phyloP scores from a whole-genome alignment of 2,329 filamentous ascomycete genomes.

The Knufia petricola region DNA sequence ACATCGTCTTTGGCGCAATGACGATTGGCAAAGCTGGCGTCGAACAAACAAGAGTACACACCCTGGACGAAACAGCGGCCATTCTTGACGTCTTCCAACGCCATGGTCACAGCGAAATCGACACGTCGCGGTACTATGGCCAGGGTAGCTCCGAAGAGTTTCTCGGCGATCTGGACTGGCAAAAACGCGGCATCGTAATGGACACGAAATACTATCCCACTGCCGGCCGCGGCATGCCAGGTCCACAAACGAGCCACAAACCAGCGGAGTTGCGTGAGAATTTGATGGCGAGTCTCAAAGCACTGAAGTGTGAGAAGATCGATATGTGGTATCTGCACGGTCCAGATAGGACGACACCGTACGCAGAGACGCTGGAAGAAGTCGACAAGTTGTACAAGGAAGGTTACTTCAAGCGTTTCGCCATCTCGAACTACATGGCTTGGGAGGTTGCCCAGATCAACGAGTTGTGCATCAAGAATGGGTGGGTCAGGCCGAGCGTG shows the following conservation, averaged over 20 bases:
- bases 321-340: slow-evolving; percentile 44
- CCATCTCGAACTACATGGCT: slow-evolving; percentile 38
- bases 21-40: slow-evolving; percentile 7
- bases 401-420: slow-evolving; percentile 38
- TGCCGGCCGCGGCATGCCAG: slow-evolving; percentile 16
- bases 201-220: slow-evolving; percentile 71
- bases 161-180: slow-evolving; percentile 65
- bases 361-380: slow-evolving; percentile 38
- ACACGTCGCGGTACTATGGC: slow-evolving; percentile 70
- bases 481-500: slow-evolving; percentile 35
- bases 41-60: slow-evolving; percentile 9
- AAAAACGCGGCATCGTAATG: slow-evolving; percentile 64
- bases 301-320: slow-evolving; percentile 33
- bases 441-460: slow-evolving; percentile 42
- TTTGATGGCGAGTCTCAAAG: slow-evolving; percentile 50
- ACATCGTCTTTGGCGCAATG: slow-evolving; percentile 9
- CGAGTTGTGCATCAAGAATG: slow-evolving; percentile 34
- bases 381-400: slow-evolving; percentile 39
- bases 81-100: slow-evolving; percentile 41
- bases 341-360: slow-evolving; percentile 39
- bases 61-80: slow-evolving; percentile 16
- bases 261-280: slow-evolving; percentile 54
- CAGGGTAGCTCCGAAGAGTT: slow-evolving; percentile 67
- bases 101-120: slow-evolving; percentile 74
- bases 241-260: slow-evolving; percentile 49